Evolutionary conservation across 2,329 filamentous ascomycete genomes (phyloP), one percentile per base, ranked within the genome.

Genomic region (Sporothrix inflata): DNA sequence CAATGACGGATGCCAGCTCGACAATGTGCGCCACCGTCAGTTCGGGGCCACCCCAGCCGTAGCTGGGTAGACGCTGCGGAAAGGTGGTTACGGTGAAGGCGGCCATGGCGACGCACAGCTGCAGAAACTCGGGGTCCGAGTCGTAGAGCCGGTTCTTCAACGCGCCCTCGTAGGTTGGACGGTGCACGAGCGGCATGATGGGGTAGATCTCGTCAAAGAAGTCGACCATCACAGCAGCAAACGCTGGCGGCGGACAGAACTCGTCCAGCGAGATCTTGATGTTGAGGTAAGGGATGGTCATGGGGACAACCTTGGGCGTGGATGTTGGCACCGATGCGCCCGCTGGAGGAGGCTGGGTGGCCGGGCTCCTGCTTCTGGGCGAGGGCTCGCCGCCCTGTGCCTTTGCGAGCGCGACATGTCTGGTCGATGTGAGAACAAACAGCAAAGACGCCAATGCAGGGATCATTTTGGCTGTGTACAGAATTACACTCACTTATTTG

Each of bases 401-500:
- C 27, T 68, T 68, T 34, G 65, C 65, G 16, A 68, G 65, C 2
- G 65, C 45, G 19, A 53, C 65, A 68, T 53, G 45, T 53, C 42
- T 45, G 2, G 6, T 24, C 12, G 16, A 2, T 16, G 63, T 30
- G 63, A 30, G 63, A 30, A 24, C 19, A 40, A 24, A 42, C 6
- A 40, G 24, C 5, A 24, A 9, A 47, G n/a, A n/a, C n/a, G n/a
- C n/a, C n/a, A n/a, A n/a, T n/a, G n/a, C n/a, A n/a, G n/a, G n/a
- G n/a, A n/a, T n/a, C n/a, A n/a, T n/a, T n/a, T n/a, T n/a, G n/a
- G n/a, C n/a, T n/a, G n/a, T n/a, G n/a, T n/a, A n/a, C n/a, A n/a
- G n/a, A n/a, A n/a, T n/a, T n/a, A n/a, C n/a, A 68, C 65, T 51
- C 9, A 68, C 65, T 68, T 68, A 24, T 68, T 68, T n/a, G 65